A percentile compares a stretch with the other conserved stretches of the same genome.
phyloP scores from a whole-genome alignment of 148 eudicot genomes.

The Fagopyrum tataricum region DNA sequence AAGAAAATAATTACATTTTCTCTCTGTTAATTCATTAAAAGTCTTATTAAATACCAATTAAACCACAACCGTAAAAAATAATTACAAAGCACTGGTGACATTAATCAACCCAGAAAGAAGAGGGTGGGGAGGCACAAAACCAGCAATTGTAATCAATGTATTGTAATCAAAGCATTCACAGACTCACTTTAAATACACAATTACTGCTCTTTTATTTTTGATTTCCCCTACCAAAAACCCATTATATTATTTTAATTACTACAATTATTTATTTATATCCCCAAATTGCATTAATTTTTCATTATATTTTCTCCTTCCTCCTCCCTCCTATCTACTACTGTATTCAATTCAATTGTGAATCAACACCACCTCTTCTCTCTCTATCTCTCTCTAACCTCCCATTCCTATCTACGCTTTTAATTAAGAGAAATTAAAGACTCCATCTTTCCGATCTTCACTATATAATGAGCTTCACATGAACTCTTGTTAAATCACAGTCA shows the following conservation, averaged over 20 bases:
- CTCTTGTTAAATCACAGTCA: not conserved
- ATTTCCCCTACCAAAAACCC: not conserved
- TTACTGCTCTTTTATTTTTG: not conserved
- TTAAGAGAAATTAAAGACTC: slow-evolving; percentile 27
- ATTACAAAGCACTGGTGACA: slow-evolving; percentile 12
- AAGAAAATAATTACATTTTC: not conserved
- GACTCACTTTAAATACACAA: slow-evolving; percentile 8
- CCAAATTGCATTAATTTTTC: not conserved
- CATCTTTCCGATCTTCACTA: slow-evolving; percentile 15
- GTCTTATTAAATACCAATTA: not conserved
- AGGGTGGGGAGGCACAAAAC: slow-evolving; percentile 17
- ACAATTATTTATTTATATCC: not conserved
- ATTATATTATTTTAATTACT: not conserved
- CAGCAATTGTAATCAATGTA: slow-evolving; percentile 1
- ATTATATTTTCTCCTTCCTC: slow-evolving; percentile 8
- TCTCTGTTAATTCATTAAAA: not conserved
- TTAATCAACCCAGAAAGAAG: slow-evolving; percentile 13
- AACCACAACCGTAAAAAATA: slow-evolving; percentile 9
- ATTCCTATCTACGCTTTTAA: slow-evolving; percentile 26
- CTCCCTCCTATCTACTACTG: slow-evolving; percentile 25
- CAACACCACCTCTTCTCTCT: slow-evolving; percentile 11
- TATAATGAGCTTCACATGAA: slow-evolving; percentile 39
- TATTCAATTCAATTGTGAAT: slow-evolving; percentile 8
- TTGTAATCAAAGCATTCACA: slow-evolving; percentile 7
- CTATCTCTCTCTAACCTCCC: slow-evolving; percentile 11